A percentile compares a stretch with the other conserved stretches of the same genome.
Evolutionary conservation across 2,329 filamentous ascomycete genomes (phyloP).

Genomic region (Colletotrichum sp.): DNA sequence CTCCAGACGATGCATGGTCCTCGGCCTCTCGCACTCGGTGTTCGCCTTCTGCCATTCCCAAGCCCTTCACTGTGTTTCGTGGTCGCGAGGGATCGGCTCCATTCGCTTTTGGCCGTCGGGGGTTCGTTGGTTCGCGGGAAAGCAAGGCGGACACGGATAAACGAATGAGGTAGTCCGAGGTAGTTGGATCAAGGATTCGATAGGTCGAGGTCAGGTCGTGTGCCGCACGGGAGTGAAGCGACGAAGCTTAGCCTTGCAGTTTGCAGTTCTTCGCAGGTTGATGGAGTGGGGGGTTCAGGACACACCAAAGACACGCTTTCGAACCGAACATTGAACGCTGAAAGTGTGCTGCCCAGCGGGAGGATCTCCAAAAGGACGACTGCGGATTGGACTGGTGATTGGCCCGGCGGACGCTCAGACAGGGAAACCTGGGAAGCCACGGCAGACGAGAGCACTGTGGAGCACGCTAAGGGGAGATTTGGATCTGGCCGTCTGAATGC

Average conservation of each 20-base stretch:
- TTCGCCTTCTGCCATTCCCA: conserved; percentile 12
- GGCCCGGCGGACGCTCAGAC: neutral
- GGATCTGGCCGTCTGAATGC: neutral
- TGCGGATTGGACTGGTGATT: neutral
- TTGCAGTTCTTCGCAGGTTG: conserved; percentile 16
- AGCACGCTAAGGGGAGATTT: neutral
- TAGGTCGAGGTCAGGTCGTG: neutral
- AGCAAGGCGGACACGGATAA: neutral
- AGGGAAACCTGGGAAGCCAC: neutral
- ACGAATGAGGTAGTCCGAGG: neutral
- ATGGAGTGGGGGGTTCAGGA: neutral
- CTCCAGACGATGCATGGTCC: neutral
- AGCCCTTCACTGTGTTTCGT: conserved; percentile 14
- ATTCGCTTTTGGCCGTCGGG: neutral
- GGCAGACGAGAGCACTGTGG: neutral
- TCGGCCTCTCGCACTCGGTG: neutral
- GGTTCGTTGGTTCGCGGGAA: neutral
- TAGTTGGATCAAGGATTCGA: neutral
- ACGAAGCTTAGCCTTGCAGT: conserved; percentile 8
- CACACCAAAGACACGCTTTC: neutral
- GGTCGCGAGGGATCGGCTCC: neutral
- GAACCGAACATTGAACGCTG: neutral
- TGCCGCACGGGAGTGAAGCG: neutral
- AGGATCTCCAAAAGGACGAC: neutral
- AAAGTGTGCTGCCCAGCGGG: neutral